Evolutionary conservation across 345 rosid genomes (phyloP).

Genomic region (Gossypium longicalyx): DNA sequence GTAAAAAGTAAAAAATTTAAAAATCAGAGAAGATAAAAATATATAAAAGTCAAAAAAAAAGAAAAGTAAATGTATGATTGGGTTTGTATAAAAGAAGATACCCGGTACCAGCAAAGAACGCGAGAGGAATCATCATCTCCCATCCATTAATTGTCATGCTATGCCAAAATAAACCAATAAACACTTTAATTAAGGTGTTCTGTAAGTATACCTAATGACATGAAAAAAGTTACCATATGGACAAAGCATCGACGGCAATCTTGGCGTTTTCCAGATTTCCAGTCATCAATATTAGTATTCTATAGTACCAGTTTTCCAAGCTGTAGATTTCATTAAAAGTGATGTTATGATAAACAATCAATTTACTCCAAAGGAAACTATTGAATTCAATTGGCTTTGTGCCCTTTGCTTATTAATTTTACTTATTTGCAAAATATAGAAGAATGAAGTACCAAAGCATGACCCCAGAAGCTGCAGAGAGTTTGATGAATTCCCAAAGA

Average conservation of each 20-base stretch:
- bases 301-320: slow-evolving; percentile 87
- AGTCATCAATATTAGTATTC: slow-evolving; percentile 68
- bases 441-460: slow-evolving; percentile 54
- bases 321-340: slow-evolving; percentile 28
- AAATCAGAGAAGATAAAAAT: not conserved
- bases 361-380: too few relatives aligned
- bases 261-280: slow-evolving; percentile 69
- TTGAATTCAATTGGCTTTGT: too few relatives aligned
- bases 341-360: too few relatives aligned
- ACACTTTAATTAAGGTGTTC: too few relatives aligned
- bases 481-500: slow-evolving; percentile 66
- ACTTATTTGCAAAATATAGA: too few relatives aligned
- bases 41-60: too few relatives aligned
- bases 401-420: too few relatives aligned
- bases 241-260: slow-evolving; percentile 71
- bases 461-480: slow-evolving; percentile 73
- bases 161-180: slow-evolving; percentile 16
- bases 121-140: slow-evolving; percentile 88
- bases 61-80: too few relatives aligned
- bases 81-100: slow-evolving; percentile 17
- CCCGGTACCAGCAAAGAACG: slow-evolving; percentile 84
- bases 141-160: slow-evolving; percentile 83
- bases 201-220: too few relatives aligned
- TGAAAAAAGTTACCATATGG: slow-evolving; percentile 53
- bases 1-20: too few relatives aligned